Conservation (phyloP, 768 basidiomycete genomes). For the Lactarius indigo region DNA sequence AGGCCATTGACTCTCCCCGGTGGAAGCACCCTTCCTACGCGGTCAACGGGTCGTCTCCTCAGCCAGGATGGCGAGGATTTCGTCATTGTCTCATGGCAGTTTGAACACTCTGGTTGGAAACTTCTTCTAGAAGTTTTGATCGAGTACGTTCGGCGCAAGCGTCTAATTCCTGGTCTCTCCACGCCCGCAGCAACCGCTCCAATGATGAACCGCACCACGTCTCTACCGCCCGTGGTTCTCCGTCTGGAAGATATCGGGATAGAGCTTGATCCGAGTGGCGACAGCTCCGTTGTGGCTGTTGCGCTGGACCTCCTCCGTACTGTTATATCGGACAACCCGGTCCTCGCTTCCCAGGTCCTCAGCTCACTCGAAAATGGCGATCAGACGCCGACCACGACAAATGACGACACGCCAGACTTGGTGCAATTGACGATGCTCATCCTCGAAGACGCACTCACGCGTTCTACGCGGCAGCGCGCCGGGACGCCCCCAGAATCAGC, state of each 20-base stretch:
- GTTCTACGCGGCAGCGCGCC: conserved; percentile 38
- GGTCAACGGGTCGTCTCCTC: conserved; percentile 65
- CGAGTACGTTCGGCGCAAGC: conserved; percentile 64
- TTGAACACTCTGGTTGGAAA: conserved; percentile 83
- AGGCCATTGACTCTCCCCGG: conserved; percentile 73
- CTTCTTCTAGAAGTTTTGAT: conserved; percentile 77
- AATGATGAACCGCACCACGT: conserved; percentile 1
- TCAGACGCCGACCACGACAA: conserved; percentile 43
- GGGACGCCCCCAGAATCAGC: conserved; percentile 47
- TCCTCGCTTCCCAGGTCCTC: conserved; percentile 62
- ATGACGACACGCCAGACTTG: conserved; percentile 60
- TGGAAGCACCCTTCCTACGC: conserved; percentile 63
- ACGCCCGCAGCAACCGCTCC: background rate
- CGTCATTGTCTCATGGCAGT: conserved; percentile 75
- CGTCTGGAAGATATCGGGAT: conserved; percentile 68
- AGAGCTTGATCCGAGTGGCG: conserved; percentile 58
- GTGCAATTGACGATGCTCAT: conserved; percentile 80
- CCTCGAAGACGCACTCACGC: conserved; percentile 70
- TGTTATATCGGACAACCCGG: conserved; percentile 66
- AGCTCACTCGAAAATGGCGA: conserved; percentile 59
- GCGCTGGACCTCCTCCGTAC: conserved; percentile 77
- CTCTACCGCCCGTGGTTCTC: conserved; percentile 32
- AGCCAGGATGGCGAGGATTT: conserved; percentile 68
- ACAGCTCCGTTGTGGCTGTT: conserved; percentile 64
- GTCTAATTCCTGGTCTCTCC: conserved; percentile 37